phyloP scores from a whole-genome alignment of 441 rosid genomes.

The Biscutella laevigata region DNA sequence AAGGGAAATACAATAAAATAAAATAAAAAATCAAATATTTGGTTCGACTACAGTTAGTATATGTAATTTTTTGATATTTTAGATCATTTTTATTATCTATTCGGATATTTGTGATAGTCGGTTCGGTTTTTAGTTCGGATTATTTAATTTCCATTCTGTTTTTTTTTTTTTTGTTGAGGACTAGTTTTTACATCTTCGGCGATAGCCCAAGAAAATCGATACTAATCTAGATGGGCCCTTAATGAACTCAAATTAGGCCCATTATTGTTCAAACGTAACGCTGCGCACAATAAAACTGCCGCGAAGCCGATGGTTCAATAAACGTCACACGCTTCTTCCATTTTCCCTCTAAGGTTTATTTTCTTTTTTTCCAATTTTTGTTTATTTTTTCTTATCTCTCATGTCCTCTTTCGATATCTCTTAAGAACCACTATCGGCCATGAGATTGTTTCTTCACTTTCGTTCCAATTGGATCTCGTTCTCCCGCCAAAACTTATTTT shows the following conservation, averaged over 20 bases:
- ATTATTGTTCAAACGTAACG: not conserved
- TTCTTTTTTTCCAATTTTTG: too few relatives aligned
- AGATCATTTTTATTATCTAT: too few relatives aligned
- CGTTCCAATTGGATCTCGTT: not conserved
- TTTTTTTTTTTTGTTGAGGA: too few relatives aligned
- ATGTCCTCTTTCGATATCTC: slow-evolving; percentile 18
- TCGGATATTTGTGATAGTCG: too few relatives aligned
- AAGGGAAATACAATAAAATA: too few relatives aligned
- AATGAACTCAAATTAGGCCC: not conserved
- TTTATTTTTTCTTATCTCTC: slow-evolving; percentile 6
- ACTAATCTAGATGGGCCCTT: slow-evolving; percentile 3
- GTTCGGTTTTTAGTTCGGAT: too few relatives aligned
- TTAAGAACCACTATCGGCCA: slow-evolving; percentile 18
- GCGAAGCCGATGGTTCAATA: slow-evolving; percentile 21
- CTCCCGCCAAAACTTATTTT: not conserved
- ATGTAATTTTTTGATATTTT: too few relatives aligned
- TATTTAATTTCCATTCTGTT: too few relatives aligned
- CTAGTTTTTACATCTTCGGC: too few relatives aligned
- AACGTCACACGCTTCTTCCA: slow-evolving; percentile 24
- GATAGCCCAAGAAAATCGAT: too few relatives aligned
- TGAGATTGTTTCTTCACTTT: slow-evolving; percentile 19
- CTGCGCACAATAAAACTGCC: slow-evolving; percentile 16
- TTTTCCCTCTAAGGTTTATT: slow-evolving; percentile 15
- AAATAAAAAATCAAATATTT: too few relatives aligned
- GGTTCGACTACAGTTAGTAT: too few relatives aligned